Conservation (phyloP, 108 stramenopile genomes). For the Stephanodiscus minutulus region DNA sequence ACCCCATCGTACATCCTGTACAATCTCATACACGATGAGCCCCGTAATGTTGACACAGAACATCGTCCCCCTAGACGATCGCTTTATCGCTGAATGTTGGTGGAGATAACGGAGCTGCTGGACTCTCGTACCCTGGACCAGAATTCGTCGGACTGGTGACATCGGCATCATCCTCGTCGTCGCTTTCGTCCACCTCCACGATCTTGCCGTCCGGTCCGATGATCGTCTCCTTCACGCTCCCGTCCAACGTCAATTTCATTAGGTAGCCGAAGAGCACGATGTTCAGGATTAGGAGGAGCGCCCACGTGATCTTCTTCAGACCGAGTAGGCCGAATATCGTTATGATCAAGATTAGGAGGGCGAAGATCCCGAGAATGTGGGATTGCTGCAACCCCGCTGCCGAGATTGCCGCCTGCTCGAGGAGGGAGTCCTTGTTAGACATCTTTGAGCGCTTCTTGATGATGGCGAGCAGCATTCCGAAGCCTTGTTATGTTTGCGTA, state of each 20-base stretch:
- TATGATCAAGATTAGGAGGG: conserved; percentile 68
- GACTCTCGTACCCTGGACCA: conserved; percentile 23
- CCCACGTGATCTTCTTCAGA: conserved; percentile 83
- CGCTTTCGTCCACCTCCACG: conserved; percentile 25
- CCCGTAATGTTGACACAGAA: background rate
- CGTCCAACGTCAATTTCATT: conserved; percentile 84
- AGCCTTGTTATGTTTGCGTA: conserved; percentile 27
- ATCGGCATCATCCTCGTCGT: conserved; percentile 48
- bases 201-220: conserved; percentile 81
- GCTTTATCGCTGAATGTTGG: background rate
- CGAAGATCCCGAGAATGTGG: conserved; percentile 77
- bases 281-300: conserved; percentile 71
- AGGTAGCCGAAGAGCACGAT: conserved; percentile 81
- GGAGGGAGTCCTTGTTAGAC: conserved; percentile 84
- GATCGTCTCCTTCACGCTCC: conserved; percentile 69
- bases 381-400: conserved; percentile 82
- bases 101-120: conserved; percentile 19
- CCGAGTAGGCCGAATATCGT: conserved; percentile 73
- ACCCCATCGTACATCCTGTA: background rate
- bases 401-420: conserved; percentile 84
- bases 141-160: conserved; percentile 10
- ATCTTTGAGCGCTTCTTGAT: conserved; percentile 74
- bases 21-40: background rate
- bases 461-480: conserved; percentile 74
- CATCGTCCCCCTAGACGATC: background rate